Conservation (phyloP, 1,284 basidiomycete genomes). For the Pyrrhoderma noxium region DNA sequence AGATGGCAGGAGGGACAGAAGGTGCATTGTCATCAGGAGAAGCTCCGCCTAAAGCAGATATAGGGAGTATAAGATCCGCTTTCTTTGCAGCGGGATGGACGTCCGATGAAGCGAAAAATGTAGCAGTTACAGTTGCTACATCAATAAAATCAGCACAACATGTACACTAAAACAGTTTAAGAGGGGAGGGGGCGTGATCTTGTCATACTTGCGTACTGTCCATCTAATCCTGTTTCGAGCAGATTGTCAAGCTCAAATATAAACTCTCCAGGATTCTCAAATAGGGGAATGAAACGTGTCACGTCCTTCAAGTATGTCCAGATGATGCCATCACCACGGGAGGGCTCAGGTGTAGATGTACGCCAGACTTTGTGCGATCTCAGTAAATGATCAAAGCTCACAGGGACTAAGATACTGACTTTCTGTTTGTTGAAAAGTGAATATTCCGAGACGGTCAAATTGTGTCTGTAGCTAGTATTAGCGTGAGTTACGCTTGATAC, state of each 20-base stretch:
- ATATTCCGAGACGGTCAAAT: constrained; percentile 65
- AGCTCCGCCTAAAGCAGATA: constrained; percentile 54
- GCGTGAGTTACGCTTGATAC: background rate
- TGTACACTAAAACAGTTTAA: background rate
- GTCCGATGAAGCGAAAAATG: constrained; percentile 56
- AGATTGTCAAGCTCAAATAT: constrained; percentile 70
- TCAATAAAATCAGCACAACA: background rate
- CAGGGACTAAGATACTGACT: constrained; percentile 35
- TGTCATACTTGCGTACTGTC: constrained; percentile 57
- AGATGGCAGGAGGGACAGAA: constrained; percentile 66
- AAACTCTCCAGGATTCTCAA: constrained; percentile 56
- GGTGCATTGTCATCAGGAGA: constrained; percentile 52
- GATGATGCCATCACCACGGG: constrained; percentile 57
- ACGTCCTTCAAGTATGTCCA: constrained; percentile 77
- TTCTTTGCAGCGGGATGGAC: constrained; percentile 49
- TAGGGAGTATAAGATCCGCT: constrained; percentile 59
- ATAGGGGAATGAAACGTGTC: constrained; percentile 63
- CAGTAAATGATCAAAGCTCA: background rate
- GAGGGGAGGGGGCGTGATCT: background rate
- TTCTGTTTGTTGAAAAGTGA: constrained; percentile 70
- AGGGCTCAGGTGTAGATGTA: constrained; percentile 74
- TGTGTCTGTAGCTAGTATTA: constrained; percentile 39
- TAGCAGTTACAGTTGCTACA: constrained; percentile 60
- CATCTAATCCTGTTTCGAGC: constrained; percentile 47
- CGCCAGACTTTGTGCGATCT: constrained; percentile 51